Evolutionary conservation across 169 alveolate genomes (phyloP), one percentile per base, ranked within the genome.

Genomic region (Cryptosporidium ryanae): DNA sequence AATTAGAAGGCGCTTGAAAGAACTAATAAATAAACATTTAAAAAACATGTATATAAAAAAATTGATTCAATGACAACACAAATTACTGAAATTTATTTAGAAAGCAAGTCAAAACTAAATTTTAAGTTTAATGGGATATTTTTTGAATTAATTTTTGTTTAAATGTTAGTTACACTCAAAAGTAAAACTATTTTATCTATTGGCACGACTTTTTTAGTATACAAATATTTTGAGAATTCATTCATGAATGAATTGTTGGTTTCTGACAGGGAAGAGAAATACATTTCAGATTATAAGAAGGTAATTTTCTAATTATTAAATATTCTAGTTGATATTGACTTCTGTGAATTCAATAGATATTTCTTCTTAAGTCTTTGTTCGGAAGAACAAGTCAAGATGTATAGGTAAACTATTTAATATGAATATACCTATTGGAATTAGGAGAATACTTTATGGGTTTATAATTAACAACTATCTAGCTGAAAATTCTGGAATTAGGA

Each of bases 351-450:
- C 61, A 8, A 57, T 59, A 76, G 87, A 76, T 76, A 13, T 76
- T 76, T 48, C 43, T 76, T 18, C 44, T 38, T 43, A 76, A 29
- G 59, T 59, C 71, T 13, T 38, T 76, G 1, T 76, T 76, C 43
- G 87, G 87, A 55, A 76, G 71, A 38, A 18, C 71, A 34, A 55
- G 87, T 76, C 87, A 18, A 76, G 59, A 55, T 38, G 34, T 38
- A 12, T 76, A 13, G 87, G 87, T 34, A 55, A 76, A 38, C 8
- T 76, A 25, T 17, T 76, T 2, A 76, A 76, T 61, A 57, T 61
- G 4, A 29, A 76, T 38, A 32, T 76, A 8, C 87, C 87, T 18
- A 48, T 76, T 18, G 23, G 49, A n/a, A 27, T 59, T 17, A 55
- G 87, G 29, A 76, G 71, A 59, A 32, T 4, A 38, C 23, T 76